These are phyloP conservation scores for Paraurostyla sp. DNA, from an alignment of 73 alveolate species.

Conservation along the genomic window DNA sequence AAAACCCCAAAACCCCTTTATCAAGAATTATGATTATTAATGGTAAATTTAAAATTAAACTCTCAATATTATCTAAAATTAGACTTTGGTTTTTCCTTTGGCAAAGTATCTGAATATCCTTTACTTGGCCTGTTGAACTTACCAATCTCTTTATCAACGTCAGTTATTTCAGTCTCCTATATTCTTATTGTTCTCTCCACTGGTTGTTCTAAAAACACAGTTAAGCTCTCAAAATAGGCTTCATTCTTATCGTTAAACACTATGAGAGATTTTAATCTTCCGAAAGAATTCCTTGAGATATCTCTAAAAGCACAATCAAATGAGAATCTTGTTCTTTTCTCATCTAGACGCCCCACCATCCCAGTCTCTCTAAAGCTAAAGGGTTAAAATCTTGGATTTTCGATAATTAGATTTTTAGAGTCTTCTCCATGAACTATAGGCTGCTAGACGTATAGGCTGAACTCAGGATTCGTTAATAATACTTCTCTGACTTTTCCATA, in stretches of 20 bases:
- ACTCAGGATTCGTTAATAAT: background rate
- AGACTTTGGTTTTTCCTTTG: conserved; percentile 29
- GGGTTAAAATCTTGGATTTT: conserved; percentile 18
- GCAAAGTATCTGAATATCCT: background rate
- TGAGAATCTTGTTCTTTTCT: conserved; percentile 8
- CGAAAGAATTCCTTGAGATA: background rate
- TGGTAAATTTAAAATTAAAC: too few relatives aligned
- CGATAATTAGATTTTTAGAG: conserved; percentile 4
- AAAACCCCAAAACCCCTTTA: too few relatives aligned
- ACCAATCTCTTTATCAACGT: background rate
- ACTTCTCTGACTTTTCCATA: conserved; percentile 10
- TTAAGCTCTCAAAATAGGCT: conserved; percentile 4
- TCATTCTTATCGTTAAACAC: background rate
- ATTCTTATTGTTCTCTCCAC: conserved; percentile 33
- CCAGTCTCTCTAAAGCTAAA: conserved; percentile 17
- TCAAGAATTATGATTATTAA: too few relatives aligned
- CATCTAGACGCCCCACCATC: background rate
- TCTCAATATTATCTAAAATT: conserved; percentile 13
- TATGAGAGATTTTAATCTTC: background rate
- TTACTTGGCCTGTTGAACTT: conserved; percentile 19
- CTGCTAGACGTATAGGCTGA: background rate
- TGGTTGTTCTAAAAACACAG: conserved; percentile 10
- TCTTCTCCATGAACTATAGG: background rate
- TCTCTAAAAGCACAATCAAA: conserved; percentile 25
- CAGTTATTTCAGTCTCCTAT: conserved; percentile 5